A percentile compares a stretch with the other conserved stretches of the same genome.
phyloP scores from a whole-genome alignment of 2,329 filamentous ascomycete genomes.

The Zasmidium angulare region DNA sequence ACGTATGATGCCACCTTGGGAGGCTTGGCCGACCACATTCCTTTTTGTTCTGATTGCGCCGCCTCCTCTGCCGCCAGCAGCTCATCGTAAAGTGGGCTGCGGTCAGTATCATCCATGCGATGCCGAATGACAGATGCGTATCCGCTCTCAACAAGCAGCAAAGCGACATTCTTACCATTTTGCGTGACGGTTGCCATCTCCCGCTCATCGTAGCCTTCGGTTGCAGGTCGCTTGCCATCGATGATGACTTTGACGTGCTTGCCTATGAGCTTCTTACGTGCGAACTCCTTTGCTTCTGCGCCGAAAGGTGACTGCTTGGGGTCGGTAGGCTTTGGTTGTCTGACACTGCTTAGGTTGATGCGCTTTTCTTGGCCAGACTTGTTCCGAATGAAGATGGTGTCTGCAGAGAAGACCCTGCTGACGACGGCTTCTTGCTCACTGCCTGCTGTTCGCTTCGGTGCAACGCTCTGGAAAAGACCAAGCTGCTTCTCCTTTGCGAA shows the following conservation, averaged over 20 bases:
- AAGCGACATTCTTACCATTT: slow-evolving; percentile 82
- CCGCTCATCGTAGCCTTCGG: slow-evolving; percentile 87
- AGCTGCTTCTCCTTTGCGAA: slow-evolving; percentile 73
- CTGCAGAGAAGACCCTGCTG: slow-evolving; percentile 80
- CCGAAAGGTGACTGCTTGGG: slow-evolving; percentile 83
- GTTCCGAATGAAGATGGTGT: slow-evolving; percentile 82
- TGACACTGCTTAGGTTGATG: slow-evolving; percentile 87
- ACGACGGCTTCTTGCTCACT: slow-evolving; percentile 77
- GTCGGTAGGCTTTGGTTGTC: slow-evolving; percentile 87
- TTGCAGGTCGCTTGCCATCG: slow-evolving; percentile 86
- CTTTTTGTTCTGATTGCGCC: slow-evolving; percentile 85
- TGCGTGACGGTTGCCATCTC: slow-evolving; percentile 87
- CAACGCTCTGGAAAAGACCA: slow-evolving; percentile 79
- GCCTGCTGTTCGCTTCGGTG: slow-evolving; percentile 55
- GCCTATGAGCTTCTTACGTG: slow-evolving; percentile 90
- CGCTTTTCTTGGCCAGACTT: slow-evolving; percentile 85
- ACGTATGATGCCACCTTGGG: slow-evolving; percentile 78
- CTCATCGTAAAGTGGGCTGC: slow-evolving; percentile 91
- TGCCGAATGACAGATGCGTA: slow-evolving; percentile 94
- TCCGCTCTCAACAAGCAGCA: slow-evolving; percentile 84
- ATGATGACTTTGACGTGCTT: slow-evolving; percentile 90
- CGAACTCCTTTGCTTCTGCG: slow-evolving; percentile 92
- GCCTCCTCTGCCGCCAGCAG: slow-evolving; percentile 74
- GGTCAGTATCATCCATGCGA: slow-evolving; percentile 89
- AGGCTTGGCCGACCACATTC: slow-evolving; percentile 91